These are phyloP conservation scores for Vitis hybrid DNA, from an alignment of 177 flowering plant species.

Conservation along the genomic window DNA sequence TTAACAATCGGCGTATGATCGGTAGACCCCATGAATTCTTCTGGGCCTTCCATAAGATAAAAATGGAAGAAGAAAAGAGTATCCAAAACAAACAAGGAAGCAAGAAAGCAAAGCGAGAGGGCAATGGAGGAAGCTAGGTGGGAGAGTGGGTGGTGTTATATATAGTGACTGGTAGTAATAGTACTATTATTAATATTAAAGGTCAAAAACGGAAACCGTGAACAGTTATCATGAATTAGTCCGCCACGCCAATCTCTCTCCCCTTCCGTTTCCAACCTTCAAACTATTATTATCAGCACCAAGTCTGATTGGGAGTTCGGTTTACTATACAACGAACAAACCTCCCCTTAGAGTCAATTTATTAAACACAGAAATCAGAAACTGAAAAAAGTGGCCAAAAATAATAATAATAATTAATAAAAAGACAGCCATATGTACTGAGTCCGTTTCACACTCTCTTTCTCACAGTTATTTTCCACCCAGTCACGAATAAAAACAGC, in stretches of 20 bases:
- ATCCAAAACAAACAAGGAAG: not conserved
- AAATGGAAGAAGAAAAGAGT: not conserved
- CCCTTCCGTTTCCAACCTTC: conserved; percentile 14
- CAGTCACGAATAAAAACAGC: conserved; percentile 3
- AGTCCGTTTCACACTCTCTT: conserved; percentile 4
- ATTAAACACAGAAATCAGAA: too few relatives aligned
- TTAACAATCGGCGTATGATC: conserved; percentile 1
- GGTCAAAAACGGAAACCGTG: conserved; percentile 12
- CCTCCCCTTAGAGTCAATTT: too few relatives aligned
- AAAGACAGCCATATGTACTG: too few relatives aligned
- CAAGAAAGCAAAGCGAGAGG: not conserved
- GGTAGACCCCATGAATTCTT: conserved; percentile 6
- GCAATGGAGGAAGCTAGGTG: conserved; percentile 1
- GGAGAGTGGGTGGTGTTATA: conserved; percentile 2
- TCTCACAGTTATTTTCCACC: not conserved
- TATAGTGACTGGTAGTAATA: conserved; percentile 10
- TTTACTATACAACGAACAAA: too few relatives aligned
- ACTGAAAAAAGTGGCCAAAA: too few relatives aligned
- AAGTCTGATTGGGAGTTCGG: too few relatives aligned
- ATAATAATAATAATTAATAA: too few relatives aligned
- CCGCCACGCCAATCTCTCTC: not conserved
- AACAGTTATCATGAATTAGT: not conserved
- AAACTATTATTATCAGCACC: not conserved
- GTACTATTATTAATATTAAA: not conserved
- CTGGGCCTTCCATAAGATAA: conserved; percentile 1